phyloP scores from a whole-genome alignment of 1,139 yeast species.

The Yamadazyma buinensis region DNA sequence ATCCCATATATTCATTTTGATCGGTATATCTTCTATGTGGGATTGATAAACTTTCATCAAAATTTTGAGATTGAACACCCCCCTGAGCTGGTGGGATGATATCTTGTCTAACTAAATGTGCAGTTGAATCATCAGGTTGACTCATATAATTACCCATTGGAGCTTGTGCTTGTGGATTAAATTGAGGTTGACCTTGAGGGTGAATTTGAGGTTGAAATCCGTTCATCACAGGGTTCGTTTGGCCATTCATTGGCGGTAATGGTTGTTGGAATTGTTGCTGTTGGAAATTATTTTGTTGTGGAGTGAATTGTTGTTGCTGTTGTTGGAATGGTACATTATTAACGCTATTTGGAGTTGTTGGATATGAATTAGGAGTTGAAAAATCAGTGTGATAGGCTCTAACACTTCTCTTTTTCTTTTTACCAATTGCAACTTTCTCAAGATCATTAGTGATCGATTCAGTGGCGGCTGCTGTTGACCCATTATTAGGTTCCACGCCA shows the following conservation, averaged over 20 bases:
- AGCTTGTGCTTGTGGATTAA: background rate
- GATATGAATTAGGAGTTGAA: background rate
- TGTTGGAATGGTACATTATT: background rate
- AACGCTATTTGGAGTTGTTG: background rate
- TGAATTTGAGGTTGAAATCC: background rate
- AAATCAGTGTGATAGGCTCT: constrained; percentile 39
- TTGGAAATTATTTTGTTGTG: background rate
- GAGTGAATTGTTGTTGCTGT: background rate
- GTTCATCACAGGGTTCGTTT: too few species aligned
- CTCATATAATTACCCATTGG: background rate
- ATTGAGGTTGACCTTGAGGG: too few species aligned
- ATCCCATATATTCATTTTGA: constrained; percentile 44
- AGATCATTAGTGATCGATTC: too few species aligned
- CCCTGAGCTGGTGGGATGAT: background rate
- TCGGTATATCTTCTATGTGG: constrained; percentile 52
- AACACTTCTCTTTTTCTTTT: constrained; percentile 36
- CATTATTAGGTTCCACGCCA: too few species aligned
- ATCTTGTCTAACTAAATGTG: constrained; percentile 3
- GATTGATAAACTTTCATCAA: constrained; percentile 37
- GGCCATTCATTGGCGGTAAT: too few species aligned
- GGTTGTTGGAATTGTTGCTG: background rate
- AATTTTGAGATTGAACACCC: background rate
- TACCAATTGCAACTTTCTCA: constrained; percentile 3
- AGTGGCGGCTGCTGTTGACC: too few species aligned
- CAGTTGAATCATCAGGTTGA: constrained; percentile 1